phyloP scores from a whole-genome alignment of 345 rosid species.

The Microcos paniculata region DNA sequence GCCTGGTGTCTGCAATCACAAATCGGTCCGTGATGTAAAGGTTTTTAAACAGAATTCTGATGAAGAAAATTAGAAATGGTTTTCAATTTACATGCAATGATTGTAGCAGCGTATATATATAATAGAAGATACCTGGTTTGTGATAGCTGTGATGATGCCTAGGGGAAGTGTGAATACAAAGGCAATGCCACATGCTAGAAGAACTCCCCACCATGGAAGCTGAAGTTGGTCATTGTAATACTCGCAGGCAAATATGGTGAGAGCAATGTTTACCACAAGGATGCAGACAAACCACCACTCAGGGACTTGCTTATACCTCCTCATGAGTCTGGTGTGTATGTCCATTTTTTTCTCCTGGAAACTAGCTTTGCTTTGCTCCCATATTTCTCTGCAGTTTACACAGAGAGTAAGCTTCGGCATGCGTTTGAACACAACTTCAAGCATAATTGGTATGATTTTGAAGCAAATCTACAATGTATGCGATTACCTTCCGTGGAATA shows the following conservation, averaged over 20 bases:
- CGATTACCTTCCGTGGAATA: constrained; percentile 87
- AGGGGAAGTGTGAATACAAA: constrained; percentile 87
- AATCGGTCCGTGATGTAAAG: neutral
- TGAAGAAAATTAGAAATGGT: neutral
- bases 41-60: neutral
- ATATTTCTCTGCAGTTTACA: constrained; percentile 62
- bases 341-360: constrained; percentile 64
- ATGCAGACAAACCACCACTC: constrained; percentile 93
- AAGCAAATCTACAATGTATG: neutral
- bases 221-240: constrained; percentile 89
- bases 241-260: constrained; percentile 74
- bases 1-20: constrained; percentile 68
- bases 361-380: constrained; percentile 83
- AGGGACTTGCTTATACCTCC: constrained; percentile 76
- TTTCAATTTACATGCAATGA: neutral
- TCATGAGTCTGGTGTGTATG: constrained; percentile 76
- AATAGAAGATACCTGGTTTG: constrained; percentile 65
- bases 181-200: constrained; percentile 83
- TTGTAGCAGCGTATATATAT: neutral
- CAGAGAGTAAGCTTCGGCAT: neutral
- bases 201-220: constrained; percentile 97
- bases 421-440: neutral
- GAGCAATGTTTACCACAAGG: constrained; percentile 59
- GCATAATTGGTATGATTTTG: neutral
- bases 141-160: constrained; percentile 92